phyloP scores from a whole-genome alignment of 805 yeast genomes.

The Kuraishia hungarica region DNA sequence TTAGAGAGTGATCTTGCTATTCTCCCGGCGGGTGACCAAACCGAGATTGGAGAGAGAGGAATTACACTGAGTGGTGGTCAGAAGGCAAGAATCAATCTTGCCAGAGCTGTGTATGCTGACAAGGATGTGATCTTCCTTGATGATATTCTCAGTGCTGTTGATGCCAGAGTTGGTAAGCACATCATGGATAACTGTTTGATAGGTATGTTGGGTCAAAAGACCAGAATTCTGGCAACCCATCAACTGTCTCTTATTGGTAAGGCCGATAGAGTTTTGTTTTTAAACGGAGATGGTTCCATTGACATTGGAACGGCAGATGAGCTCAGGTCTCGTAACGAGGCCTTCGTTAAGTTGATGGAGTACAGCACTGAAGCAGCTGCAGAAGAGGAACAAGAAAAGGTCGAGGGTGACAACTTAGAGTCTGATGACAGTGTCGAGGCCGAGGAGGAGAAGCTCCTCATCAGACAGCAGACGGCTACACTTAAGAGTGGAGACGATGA shows the following conservation, averaged over 20 bases:
- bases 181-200: constrained; percentile 62
- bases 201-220: constrained; percentile 45
- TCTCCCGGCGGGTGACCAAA: constrained; percentile 66
- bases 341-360: constrained; percentile 44
- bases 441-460: constrained; percentile 20
- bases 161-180: constrained; percentile 78
- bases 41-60: constrained; percentile 84
- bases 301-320: constrained; percentile 55
- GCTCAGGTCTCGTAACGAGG: constrained; percentile 31
- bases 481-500: constrained; percentile 11
- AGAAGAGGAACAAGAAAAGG: constrained; percentile 16
- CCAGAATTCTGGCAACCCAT: constrained; percentile 76
- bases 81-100: constrained; percentile 72
- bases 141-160: constrained; percentile 80
- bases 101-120: constrained; percentile 69
- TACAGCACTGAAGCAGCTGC: constrained; percentile 26
- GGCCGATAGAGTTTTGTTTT: constrained; percentile 62
- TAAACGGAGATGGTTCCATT: constrained; percentile 54
- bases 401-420: constrained; percentile 11
- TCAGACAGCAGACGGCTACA: constrained; percentile 13
- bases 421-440: constrained; percentile 16
- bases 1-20: constrained; percentile 55
- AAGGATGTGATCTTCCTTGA: constrained; percentile 64
- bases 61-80: constrained; percentile 84
- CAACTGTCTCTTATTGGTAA: constrained; percentile 60